Conservation (phyloP, 2,329 filamentous ascomycete genomes). For the Paradendryphiella salina region DNA sequence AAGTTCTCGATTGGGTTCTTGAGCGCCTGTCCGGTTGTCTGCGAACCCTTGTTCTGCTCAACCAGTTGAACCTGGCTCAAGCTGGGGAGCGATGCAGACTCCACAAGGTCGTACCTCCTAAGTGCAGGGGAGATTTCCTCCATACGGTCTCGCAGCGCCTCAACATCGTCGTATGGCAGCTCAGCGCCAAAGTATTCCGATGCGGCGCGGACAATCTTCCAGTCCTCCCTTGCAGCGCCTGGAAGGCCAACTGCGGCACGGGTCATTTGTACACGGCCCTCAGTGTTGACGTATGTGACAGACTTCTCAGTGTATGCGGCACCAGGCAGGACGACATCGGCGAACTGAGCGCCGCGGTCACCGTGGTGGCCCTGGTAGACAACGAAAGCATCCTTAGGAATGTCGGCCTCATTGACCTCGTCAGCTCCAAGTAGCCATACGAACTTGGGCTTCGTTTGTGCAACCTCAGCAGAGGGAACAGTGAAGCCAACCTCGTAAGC, state of each 20-base stretch:
- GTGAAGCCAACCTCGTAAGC: constrained; percentile 97
- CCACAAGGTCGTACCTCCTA: constrained; percentile 86
- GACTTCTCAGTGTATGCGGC: constrained; percentile 97
- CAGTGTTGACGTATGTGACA: constrained; percentile 95
- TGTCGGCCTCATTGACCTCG: constrained; percentile 80
- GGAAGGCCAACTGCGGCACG: constrained; percentile 86
- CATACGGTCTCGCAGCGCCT: constrained; percentile 88
- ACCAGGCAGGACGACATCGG: constrained; percentile 90
- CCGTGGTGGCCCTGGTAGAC: constrained; percentile 99
- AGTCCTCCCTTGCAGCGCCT: constrained; percentile 90
- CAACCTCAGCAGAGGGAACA: constrained; percentile 77
- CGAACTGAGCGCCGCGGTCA: constrained; percentile 88
- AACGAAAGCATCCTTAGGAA: constrained; percentile 94
- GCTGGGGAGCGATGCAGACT: constrained; percentile 70
- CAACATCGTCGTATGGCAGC: constrained; percentile 90
- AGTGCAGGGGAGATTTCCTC: constrained; percentile 90
- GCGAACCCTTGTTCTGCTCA: constrained; percentile 90
- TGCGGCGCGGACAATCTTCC: constrained; percentile 95
- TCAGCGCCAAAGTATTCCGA: constrained; percentile 88
- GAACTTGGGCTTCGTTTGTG: constrained; percentile 87
- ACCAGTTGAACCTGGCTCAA: constrained; percentile 93
- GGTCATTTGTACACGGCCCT: constrained; percentile 93
- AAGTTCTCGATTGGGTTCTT: constrained; percentile 92
- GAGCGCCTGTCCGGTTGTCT: constrained; percentile 71
- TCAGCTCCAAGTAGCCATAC: constrained; percentile 96